Evolutionary conservation across 257 asterid species (phyloP).

Genomic region (Ilex aquifolium): DNA sequence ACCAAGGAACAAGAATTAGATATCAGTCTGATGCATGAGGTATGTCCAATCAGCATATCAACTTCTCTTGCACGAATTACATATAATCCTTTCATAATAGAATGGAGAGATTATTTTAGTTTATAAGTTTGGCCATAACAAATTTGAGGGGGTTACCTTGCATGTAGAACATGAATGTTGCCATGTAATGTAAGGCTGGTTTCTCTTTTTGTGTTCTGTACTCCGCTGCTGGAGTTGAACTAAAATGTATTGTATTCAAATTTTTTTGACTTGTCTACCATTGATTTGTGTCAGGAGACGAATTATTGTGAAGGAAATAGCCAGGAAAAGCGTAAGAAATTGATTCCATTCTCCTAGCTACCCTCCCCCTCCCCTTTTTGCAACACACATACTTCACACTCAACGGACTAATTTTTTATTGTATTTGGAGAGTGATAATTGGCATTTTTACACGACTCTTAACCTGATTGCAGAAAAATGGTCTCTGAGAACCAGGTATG

Average conservation of each 20-base stretch:
- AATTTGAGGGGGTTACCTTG: too few species aligned
- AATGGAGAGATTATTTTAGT: too few species aligned
- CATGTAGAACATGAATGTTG: too few species aligned
- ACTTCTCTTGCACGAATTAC: too few species aligned
- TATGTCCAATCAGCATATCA: slow-evolving; percentile 5
- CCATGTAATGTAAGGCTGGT: too few species aligned
- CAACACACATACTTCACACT: neutral
- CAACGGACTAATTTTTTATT: too few species aligned
- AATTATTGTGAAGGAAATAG: slow-evolving; percentile 28
- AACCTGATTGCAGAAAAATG: slow-evolving; percentile 35
- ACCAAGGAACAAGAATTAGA: slow-evolving; percentile 32
- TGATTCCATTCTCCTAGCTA: neutral
- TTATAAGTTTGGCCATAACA: too few species aligned
- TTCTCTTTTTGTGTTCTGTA: too few species aligned
- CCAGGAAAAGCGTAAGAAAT: slow-evolving; percentile 33
- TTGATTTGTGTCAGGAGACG: slow-evolving; percentile 38
- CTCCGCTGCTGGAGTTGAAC: too few species aligned
- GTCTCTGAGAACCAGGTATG: slow-evolving; percentile 67
- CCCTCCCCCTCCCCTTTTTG: neutral
- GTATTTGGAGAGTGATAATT: neutral
- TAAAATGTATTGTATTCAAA: too few species aligned
- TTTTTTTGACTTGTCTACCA: neutral
- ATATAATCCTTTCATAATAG: too few species aligned
- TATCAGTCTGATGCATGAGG: slow-evolving; percentile 38
- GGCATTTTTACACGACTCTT: slow-evolving; percentile 1